These are phyloP conservation scores for Lachnellula willkommii DNA, from an alignment of 2,329 filamentous ascomycete genomes.

Conservation along the genomic window DNA sequence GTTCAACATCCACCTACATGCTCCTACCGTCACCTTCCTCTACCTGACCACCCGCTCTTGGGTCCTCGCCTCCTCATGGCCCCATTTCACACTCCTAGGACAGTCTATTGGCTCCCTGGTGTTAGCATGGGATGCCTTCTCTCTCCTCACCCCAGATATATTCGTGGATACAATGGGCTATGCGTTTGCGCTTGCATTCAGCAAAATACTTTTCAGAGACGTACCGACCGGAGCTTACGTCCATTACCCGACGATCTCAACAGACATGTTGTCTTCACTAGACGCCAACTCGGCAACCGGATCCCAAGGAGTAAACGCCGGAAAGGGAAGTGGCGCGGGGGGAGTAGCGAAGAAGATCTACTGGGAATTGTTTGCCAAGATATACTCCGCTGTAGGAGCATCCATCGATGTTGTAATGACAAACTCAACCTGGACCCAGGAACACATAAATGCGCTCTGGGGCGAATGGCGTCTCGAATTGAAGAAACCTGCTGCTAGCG, in stretches of 20 bases:
- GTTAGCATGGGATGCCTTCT: constrained; percentile 87
- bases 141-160: constrained; percentile 84
- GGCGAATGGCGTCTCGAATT: constrained; percentile 48
- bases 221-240: constrained; percentile 91
- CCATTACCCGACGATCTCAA: constrained; percentile 97
- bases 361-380: constrained; percentile 76
- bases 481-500: constrained; percentile 48
- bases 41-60: constrained; percentile 85
- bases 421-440: constrained; percentile 91
- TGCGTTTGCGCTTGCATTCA: constrained; percentile 79
- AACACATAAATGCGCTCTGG: constrained; percentile 78
- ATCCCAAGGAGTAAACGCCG: constrained; percentile 72
- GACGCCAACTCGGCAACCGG: constrained; percentile 56
- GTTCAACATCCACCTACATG: constrained; percentile 87
- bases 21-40: constrained; percentile 78
- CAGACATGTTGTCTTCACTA: constrained; percentile 88
- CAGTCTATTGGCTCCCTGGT: constrained; percentile 86
- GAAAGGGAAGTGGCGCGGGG: constrained; percentile 66
- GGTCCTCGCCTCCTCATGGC: constrained; percentile 83
- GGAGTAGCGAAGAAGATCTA: constrained; percentile 73
- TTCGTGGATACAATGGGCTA: constrained; percentile 99
- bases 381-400: constrained; percentile 79
- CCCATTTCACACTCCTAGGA: constrained; percentile 86
- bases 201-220: constrained; percentile 71
- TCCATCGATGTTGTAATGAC: constrained; percentile 94